A percentile compares a stretch with the other conserved stretches of the same genome.
Evolutionary conservation across 805 yeast genomes (phyloP).

Genomic region (Hanseniaspora hatyaiensis): DNA sequence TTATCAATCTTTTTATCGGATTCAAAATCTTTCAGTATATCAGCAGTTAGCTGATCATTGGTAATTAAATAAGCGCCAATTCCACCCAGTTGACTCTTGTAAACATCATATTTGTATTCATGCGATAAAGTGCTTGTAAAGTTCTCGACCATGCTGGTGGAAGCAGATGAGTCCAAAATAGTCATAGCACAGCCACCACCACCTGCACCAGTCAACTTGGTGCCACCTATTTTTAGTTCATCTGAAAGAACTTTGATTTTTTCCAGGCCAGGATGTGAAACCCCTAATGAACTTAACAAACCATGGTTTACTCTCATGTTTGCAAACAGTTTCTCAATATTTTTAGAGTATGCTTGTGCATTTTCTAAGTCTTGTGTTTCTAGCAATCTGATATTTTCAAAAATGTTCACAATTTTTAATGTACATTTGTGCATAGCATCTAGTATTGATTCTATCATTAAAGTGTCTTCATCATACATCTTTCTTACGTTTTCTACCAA

Average conservation of each 20-base stretch:
- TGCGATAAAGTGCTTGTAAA: slow-evolving; percentile 28
- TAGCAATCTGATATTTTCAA: slow-evolving; percentile 5
- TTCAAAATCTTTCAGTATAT: slow-evolving; percentile 12
- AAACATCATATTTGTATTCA: slow-evolving; percentile 54
- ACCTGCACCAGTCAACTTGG: slow-evolving; percentile 96
- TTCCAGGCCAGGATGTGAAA: slow-evolving; percentile 86
- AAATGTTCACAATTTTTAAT: slow-evolving; percentile 43
- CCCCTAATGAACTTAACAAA: slow-evolving; percentile 71
- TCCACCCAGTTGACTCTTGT: slow-evolving; percentile 76
- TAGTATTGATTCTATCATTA: slow-evolving; percentile 45
- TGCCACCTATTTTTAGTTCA: slow-evolving; percentile 57
- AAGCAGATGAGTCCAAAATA: slow-evolving; percentile 39
- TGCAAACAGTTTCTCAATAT: no score
- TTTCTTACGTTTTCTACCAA: slow-evolving; percentile 67
- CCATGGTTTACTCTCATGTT: slow-evolving; percentile 80
- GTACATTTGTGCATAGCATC: slow-evolving; percentile 69
- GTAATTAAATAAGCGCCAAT: slow-evolving; percentile 52
- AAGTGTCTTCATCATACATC: slow-evolving; percentile 42
- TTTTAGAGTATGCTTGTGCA: no score
- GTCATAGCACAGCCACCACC: slow-evolving; percentile 99
- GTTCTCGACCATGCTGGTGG: slow-evolving; percentile 27
- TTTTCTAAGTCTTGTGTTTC: no score
- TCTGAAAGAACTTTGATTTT: slow-evolving; percentile 57
- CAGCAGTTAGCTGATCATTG: slow-evolving; percentile 18
- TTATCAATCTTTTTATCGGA: not conserved